A percentile compares a stretch with the other conserved stretches of the same genome.
Conservation (phyloP, 2,329 filamentous ascomycete genomes). For the Pseudogymnoascus sp. region DNA sequence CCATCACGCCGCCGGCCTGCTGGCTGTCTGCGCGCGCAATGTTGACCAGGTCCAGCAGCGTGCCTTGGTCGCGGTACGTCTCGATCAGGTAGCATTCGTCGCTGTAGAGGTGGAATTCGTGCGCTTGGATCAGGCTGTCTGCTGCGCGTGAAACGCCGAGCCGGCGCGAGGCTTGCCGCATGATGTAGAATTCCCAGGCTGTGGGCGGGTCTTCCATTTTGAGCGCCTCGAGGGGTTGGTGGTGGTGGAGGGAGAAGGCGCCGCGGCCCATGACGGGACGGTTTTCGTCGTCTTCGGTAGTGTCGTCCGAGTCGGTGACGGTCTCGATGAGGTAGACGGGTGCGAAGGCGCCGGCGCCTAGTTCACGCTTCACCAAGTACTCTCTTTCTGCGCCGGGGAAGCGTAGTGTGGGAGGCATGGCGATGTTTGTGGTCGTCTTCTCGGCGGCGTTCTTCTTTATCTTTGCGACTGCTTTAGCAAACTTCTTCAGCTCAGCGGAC, state of each 20-base stretch:
- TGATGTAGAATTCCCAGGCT: conserved; percentile 95
- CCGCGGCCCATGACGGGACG: conserved; percentile 52
- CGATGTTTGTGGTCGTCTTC: conserved; percentile 54
- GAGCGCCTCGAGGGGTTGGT: conserved; percentile 66
- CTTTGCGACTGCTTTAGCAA: conserved; percentile 52
- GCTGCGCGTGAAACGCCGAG: conserved; percentile 66
- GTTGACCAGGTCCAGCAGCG: conserved; percentile 91
- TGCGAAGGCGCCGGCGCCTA: conserved; percentile 89
- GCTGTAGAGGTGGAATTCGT: conserved; percentile 85
- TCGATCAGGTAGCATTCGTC: conserved; percentile 87
- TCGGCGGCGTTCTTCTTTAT: conserved; percentile 34
- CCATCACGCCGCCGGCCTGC: conserved; percentile 59
- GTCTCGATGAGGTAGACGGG: conserved; percentile 89
- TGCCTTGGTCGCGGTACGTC: conserved; percentile 82
- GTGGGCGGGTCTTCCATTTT: conserved; percentile 90
- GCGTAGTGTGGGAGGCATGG: conserved; percentile 55
- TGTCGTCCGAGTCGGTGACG: conserved; percentile 43
- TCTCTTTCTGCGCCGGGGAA: conserved; percentile 57
- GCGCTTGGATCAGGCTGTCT: conserved; percentile 71
- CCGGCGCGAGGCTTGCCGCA: conserved; percentile 71
- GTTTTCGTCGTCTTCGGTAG: conserved; percentile 40
- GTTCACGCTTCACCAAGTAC: conserved; percentile 75
- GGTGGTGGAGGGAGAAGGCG: conserved; percentile 44
- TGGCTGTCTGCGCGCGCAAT: conserved; percentile 64
- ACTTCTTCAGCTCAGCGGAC: conserved; percentile 72